Base-by-base conservation (phyloP, 257 asterid species). In the Sherardia arvensis region DNA sequence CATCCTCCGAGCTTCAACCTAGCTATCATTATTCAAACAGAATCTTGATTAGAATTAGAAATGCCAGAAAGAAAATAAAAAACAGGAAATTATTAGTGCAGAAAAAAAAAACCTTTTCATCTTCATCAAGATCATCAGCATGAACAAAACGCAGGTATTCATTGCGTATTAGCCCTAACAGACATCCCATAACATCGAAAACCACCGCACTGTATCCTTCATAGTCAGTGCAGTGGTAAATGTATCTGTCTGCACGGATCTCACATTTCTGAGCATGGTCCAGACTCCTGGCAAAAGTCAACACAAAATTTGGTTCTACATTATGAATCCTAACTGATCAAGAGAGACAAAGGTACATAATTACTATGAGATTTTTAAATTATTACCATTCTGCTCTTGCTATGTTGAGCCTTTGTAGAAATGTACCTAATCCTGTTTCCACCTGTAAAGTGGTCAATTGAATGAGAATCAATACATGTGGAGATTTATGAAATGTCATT, bases 351-450 rank as follows among this genome's bases (percentile, higher is more conserved):
- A 51, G 27, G 18, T 40, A n/a, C 15, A 10, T 14, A 33, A n/a
- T n/a, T n/a, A n/a, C 6, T 18, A 20, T 45, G 51, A n/a, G n/a
- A n/a, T n/a, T n/a, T n/a, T n/a, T 28, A 36, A 23, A 17, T 63
- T 65, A 85, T 83, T 66, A 83, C 89, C 71, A 9, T 53, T 61
- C 63, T 61, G 57, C 70, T 61, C 40, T 28, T 56, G 69, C 47
- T n/a, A n/a, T n/a, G 29, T 51, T 43, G 57, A 62, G 20, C 66
- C 49, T 71, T 61, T 69, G 73, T 53, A 36, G 36, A 23, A 70
- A 63, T 38, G 64, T 60, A 48, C 77, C 79, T 59, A 81, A 63
- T 74, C 72, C 80, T 61, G 76, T 79, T 66, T 75, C 73, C 5
- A 81, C 81, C 94, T 85, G 67, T 25, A 70, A 67, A 49, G 60